Evolutionary conservation across 805 yeast species (phyloP).

Genomic region (Nakazawaea holstii): DNA sequence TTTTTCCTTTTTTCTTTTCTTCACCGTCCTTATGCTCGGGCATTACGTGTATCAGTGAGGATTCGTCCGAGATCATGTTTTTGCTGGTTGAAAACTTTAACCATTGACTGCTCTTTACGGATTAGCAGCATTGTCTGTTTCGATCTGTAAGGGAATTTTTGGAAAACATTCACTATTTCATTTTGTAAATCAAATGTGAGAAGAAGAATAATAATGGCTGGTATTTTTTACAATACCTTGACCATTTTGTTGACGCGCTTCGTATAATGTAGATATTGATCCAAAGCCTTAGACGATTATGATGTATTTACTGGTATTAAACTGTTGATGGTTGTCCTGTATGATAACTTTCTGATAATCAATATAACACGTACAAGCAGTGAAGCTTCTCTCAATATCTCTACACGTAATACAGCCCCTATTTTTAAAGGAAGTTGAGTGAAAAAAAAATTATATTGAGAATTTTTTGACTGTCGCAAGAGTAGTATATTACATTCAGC

Average conservation of each 20-base stretch:
- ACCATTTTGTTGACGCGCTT: background rate
- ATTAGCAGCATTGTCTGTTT: conserved; percentile 38
- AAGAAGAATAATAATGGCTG: background rate
- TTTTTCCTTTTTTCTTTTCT: conserved; percentile 5
- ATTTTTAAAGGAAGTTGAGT: background rate
- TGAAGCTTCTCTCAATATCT: background rate
- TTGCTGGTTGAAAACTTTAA: conserved; percentile 99
- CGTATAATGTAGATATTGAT: background rate
- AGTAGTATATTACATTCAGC: no score
- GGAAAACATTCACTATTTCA: conserved; percentile 32
- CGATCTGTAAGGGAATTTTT: conserved; percentile 67
- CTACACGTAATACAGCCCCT: background rate
- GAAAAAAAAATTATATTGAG: background rate
- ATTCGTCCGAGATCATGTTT: conserved; percentile 99
- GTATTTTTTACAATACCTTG: conserved; percentile 2
- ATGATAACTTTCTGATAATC: background rate
- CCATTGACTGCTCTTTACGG: conserved; percentile 79
- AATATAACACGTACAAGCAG: no score
- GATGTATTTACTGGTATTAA: background rate
- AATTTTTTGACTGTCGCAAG: background rate
- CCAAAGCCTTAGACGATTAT: background rate
- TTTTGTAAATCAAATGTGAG: background rate
- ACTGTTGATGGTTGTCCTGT: background rate
- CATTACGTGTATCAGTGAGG: conserved; percentile 99
- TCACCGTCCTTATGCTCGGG: conserved; percentile 77